Percentiles rank a stretch among this genome's conserved stretches.
phyloP scores from a whole-genome alignment of 169 alveolate species.

The Plasmodium vivax region DNA sequence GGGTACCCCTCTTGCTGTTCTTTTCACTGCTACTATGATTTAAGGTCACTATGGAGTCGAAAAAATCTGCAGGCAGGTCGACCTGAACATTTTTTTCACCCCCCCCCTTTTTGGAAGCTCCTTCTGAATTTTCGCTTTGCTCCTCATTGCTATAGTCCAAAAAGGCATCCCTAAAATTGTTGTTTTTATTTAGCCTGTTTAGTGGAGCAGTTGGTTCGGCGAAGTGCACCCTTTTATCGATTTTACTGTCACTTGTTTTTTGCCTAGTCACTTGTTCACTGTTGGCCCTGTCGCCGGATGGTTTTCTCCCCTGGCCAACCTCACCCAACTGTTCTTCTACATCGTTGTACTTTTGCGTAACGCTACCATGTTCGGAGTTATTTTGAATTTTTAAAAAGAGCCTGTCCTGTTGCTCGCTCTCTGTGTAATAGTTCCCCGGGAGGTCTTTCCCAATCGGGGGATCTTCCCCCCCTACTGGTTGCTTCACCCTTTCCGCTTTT shows the following conservation, averaged over 20 bases:
- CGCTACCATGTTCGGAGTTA: slow-evolving; percentile 8
- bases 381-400: slow-evolving; percentile 45
- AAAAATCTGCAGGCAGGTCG: slow-evolving; percentile 32
- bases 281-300: neutral
- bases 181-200: slow-evolving; percentile 35
- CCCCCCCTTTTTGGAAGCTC: neutral
- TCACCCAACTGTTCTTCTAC: neutral
- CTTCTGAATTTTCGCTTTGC: neutral
- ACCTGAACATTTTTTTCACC: neutral
- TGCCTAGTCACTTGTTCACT: neutral
- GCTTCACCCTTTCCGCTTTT: slow-evolving; percentile 6
- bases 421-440: neutral
- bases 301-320: neutral
- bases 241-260: neutral
- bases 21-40: neutral
- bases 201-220: slow-evolving; percentile 42
- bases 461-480: neutral
- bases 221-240: neutral
- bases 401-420: neutral
- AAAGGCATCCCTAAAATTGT: slow-evolving; percentile 39
- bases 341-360: neutral
- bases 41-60: neutral
- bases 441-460: neutral
- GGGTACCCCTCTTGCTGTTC: neutral
- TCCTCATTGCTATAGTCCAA: slow-evolving; percentile 21